Evolutionary conservation across 805 yeast species (phyloP).

Genomic region (Candida alai): DNA sequence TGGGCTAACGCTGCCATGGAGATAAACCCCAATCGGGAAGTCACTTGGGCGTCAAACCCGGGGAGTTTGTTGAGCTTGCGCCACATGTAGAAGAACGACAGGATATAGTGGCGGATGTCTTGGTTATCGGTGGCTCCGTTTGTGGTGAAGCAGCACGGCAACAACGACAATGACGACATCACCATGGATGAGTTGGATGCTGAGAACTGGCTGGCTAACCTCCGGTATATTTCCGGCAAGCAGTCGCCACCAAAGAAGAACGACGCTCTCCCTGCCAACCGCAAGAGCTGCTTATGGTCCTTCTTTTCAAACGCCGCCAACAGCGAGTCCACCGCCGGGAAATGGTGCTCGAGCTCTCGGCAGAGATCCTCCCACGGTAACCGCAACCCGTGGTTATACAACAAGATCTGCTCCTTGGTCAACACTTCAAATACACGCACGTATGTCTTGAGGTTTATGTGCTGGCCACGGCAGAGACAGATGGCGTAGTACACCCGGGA

Average conservation of each 20-base stretch:
- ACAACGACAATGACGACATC: slow-evolving; percentile 48
- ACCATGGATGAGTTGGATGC: slow-evolving; percentile 50
- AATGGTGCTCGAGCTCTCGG: slow-evolving; percentile 29
- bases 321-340: slow-evolving; percentile 38
- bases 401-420: slow-evolving; percentile 43
- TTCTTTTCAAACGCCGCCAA: slow-evolving; percentile 46
- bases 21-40: slow-evolving; percentile 61
- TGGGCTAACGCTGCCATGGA: slow-evolving; percentile 46
- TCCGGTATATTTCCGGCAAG: slow-evolving; percentile 49
- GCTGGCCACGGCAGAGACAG: slow-evolving; percentile 70
- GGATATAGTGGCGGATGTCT: slow-evolving; percentile 54
- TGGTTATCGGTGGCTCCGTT: slow-evolving; percentile 24
- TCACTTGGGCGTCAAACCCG: slow-evolving; percentile 58
- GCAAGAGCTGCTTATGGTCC: slow-evolving; percentile 45
- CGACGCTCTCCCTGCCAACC: slow-evolving; percentile 52
- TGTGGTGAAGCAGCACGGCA: slow-evolving; percentile 44
- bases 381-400: slow-evolving; percentile 37
- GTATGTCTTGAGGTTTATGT: slow-evolving; percentile 54
- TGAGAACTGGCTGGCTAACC: slow-evolving; percentile 49
- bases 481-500: slow-evolving; percentile 70
- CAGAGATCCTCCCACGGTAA: slow-evolving; percentile 52
- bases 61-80: slow-evolving; percentile 44
- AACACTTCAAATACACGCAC: slow-evolving; percentile 58
- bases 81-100: slow-evolving; percentile 75
- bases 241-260: slow-evolving; percentile 48